phyloP scores from a whole-genome alignment of 352 stramenopile genomes.

The Pythium periplocum region DNA sequence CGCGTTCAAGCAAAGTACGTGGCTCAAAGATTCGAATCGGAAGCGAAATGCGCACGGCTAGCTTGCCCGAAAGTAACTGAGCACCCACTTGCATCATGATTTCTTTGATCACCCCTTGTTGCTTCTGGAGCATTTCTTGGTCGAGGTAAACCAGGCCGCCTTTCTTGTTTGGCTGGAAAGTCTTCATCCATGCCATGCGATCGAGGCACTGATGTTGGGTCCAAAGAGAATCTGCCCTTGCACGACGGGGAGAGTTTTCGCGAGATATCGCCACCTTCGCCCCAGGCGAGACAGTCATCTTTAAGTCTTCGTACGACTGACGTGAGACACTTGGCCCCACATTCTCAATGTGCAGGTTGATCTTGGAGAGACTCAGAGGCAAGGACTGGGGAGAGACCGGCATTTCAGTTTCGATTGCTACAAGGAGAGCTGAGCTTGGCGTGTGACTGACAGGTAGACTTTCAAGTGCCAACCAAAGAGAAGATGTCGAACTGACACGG shows the following conservation, averaged over 20 bases:
- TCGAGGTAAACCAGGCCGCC: constrained; percentile 63
- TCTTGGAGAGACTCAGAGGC: constrained; percentile 30
- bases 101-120: constrained; percentile 78
- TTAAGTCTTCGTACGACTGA: constrained; percentile 22
- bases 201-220: constrained; percentile 43
- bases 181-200: constrained; percentile 48
- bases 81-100: constrained; percentile 72
- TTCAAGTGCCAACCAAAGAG: too few species aligned
- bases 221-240: constrained; percentile 27
- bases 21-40: constrained; percentile 77
- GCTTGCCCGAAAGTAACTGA: constrained; percentile 61
- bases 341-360: constrained; percentile 52
- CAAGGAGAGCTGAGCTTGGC: too few species aligned
- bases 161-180: constrained; percentile 69
- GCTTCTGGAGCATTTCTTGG: constrained; percentile 64
- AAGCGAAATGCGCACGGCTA: constrained; percentile 64
- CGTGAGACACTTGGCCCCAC: constrained; percentile 41
- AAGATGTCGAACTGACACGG: too few species aligned
- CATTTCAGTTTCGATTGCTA: too few species aligned
- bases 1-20: constrained; percentile 63
- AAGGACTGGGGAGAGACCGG: too few species aligned
- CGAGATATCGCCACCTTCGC: neutral
- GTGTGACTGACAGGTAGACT: too few species aligned
- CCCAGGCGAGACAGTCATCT: constrained; percentile 8
- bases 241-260: constrained; percentile 3